These are phyloP conservation scores for Phoma herbarum DNA, from an alignment of 2,329 filamentous ascomycete species.

Conservation along the genomic window DNA sequence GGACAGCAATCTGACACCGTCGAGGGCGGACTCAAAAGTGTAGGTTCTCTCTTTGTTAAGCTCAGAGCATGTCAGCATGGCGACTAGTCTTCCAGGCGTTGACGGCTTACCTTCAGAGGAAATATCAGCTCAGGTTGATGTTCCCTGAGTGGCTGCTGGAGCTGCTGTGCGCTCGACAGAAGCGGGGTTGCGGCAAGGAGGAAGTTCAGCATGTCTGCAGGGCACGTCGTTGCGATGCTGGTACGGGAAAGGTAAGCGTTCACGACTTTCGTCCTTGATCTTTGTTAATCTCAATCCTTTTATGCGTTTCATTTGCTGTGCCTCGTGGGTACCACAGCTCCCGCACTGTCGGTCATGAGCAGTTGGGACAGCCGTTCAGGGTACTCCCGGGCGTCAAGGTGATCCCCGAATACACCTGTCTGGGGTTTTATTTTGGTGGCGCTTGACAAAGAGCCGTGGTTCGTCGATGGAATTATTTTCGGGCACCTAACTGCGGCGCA, in stretches of 20 bases:
- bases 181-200: conserved; percentile 6
- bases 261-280: not conserved
- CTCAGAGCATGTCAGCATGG: not conserved
- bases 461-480: conserved; percentile 10
- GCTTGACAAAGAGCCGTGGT: conserved; percentile 16
- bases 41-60: not conserved
- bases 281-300: conserved; percentile 9
- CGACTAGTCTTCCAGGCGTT: too few species aligned
- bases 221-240: not conserved
- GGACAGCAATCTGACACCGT: not conserved
- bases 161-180: conserved; percentile 10
- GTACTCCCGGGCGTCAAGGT: conserved; percentile 18
- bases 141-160: conserved; percentile 18
- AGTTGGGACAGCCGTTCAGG: not conserved
- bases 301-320: conserved; percentile 21
- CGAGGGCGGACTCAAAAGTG: conserved; percentile 1
- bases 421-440: conserved; percentile 12
- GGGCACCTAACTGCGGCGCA: conserved; percentile 19
- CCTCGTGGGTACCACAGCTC: conserved; percentile 6
- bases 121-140: not conserved
- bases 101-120: conserved; percentile 6
- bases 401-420: conserved; percentile 16
- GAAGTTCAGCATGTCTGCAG: conserved; percentile 5
- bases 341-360: conserved; percentile 1
- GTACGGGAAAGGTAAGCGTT: too few species aligned